Conservation (phyloP, 495 filamentous ascomycete genomes). For the Podospora bellae-mahoneyi region DNA sequence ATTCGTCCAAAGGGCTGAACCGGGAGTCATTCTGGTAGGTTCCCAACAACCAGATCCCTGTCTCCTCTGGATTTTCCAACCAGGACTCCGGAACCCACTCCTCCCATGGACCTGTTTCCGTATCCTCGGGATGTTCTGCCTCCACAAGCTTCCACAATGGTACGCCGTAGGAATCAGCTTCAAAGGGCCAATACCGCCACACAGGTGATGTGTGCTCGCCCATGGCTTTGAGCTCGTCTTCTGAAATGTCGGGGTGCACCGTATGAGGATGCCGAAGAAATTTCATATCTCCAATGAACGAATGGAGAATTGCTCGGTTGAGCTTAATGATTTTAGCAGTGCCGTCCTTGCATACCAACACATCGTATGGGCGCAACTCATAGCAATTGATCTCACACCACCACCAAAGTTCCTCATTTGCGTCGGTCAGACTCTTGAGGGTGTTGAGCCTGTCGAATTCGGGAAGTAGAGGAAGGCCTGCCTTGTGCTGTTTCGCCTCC, state of each 20-base stretch:
- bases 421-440: neutral
- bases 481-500: neutral
- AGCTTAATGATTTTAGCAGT: neutral
- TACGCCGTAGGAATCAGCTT: neutral
- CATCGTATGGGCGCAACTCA: neutral
- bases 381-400: neutral
- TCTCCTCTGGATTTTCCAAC: neutral
- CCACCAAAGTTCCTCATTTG: neutral
- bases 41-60: neutral
- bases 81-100: neutral
- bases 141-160: neutral
- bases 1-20: neutral
- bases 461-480: neutral
- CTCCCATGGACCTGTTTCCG: neutral
- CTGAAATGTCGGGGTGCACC: neutral
- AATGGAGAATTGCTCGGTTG: neutral
- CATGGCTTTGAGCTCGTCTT: neutral
- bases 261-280: neutral
- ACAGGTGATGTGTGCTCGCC: neutral
- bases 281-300: neutral
- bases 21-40: neutral
- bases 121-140: neutral
- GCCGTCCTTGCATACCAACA: neutral
- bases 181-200: neutral
- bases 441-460: neutral